Percentiles rank a stretch among this genome's conserved stretches.
phyloP scores from a whole-genome alignment of 495 filamentous ascomycete species.

The Polyplosphaeria fusca region DNA sequence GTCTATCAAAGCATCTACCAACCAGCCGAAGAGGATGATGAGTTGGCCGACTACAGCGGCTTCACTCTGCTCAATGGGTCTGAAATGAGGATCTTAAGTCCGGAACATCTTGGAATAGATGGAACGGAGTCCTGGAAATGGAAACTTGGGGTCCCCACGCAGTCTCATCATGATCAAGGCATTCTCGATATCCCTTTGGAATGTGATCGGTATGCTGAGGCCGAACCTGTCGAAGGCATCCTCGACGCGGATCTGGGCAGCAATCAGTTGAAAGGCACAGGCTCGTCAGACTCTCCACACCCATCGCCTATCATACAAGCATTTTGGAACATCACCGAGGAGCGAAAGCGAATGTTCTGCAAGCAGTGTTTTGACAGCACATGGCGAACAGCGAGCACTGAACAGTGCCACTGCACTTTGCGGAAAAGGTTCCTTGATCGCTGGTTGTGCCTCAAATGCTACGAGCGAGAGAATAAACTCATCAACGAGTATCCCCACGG shows the following conservation, averaged over 20 bases:
- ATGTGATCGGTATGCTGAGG: neutral
- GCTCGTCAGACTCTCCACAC: neutral
- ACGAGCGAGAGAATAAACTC: slow-evolving; percentile 1
- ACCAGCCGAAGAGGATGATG: slow-evolving; percentile 12
- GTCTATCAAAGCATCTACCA: slow-evolving; percentile 14
- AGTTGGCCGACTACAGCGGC: slow-evolving; percentile 16
- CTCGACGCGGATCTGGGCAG: slow-evolving; percentile 9
- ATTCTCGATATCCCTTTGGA: slow-evolving; percentile 12
- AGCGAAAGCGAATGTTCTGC: slow-evolving; percentile 8
- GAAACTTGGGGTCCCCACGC: neutral
- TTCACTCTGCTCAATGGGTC: slow-evolving; percentile 1
- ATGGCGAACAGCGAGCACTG: too few species aligned
- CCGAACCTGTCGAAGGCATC: slow-evolving; percentile 9
- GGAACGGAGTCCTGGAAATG: neutral
- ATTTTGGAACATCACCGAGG: slow-evolving; percentile 17
- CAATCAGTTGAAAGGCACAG: neutral
- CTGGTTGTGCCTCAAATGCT: slow-evolving; percentile 20
- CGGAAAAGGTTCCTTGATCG: slow-evolving; percentile 12
- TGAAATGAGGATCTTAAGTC: slow-evolving; percentile 18
- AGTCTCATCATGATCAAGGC: slow-evolving; percentile 14
- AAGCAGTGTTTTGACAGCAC: neutral
- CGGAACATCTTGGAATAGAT: neutral
- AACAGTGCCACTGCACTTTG: slow-evolving; percentile 12
- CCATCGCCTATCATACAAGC: slow-evolving; percentile 10
- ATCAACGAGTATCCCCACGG: neutral